Percentiles rank a stretch among this genome's conserved stretches.
phyloP scores from a whole-genome alignment of 345 rosid species.

The Hevea brasiliensis region DNA sequence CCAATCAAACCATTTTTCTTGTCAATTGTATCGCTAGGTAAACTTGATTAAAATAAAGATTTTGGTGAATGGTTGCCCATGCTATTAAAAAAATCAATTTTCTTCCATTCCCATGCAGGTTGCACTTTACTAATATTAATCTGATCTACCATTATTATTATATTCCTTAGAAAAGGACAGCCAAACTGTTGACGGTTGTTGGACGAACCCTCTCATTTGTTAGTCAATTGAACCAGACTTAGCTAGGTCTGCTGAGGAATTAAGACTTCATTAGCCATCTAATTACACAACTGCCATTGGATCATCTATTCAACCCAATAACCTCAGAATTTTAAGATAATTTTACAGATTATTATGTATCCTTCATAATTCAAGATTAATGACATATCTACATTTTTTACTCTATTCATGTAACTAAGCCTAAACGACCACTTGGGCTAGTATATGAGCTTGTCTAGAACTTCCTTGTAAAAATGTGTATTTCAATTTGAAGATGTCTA shows the following conservation, averaged over 20 bases:
- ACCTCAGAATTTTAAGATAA: too few relatives aligned
- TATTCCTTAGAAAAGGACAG: conserved; percentile 26
- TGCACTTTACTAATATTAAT: conserved; percentile 6
- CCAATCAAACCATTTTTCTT: background rate
- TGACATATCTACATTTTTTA: too few relatives aligned
- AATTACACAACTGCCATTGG: conserved; percentile 26
- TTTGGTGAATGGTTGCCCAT: too few relatives aligned
- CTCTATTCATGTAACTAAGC: too few relatives aligned
- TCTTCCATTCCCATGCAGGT: conserved; percentile 21
- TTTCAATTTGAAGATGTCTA: too few relatives aligned
- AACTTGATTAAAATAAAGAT: conserved; percentile 8
- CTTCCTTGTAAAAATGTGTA: too few relatives aligned
- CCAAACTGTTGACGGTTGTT: conserved; percentile 42
- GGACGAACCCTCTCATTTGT: conserved; percentile 22
- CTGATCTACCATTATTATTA: background rate
- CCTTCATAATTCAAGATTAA: too few relatives aligned
- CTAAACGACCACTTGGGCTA: too few relatives aligned
- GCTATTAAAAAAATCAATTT: background rate
- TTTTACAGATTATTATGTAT: too few relatives aligned
- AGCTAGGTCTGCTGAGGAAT: background rate
- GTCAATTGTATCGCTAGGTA: conserved; percentile 8
- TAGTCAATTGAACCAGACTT: conserved; percentile 14
- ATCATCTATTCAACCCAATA: too few relatives aligned
- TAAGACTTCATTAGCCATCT: conserved; percentile 1
- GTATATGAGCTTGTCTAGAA: too few relatives aligned